Conservation (phyloP, 805 yeast species). For the Suhomyces sp. region DNA sequence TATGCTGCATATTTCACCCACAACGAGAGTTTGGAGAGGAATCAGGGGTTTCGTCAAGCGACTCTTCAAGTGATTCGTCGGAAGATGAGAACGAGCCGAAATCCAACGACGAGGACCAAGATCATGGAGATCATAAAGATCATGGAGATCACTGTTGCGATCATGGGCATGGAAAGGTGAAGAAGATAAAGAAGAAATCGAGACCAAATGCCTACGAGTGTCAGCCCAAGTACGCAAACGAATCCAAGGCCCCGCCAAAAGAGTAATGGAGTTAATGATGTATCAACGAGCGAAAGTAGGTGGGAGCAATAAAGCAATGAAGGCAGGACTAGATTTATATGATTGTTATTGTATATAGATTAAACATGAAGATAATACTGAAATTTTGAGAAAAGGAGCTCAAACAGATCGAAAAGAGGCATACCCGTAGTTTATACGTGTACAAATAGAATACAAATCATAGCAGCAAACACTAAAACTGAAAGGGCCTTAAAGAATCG, state of each 20-base stretch:
- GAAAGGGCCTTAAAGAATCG: neutral
- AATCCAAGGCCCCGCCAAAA: constrained; percentile 1
- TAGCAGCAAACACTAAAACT: neutral
- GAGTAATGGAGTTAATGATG: neutral
- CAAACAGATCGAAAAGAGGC: neutral
- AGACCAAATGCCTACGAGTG: constrained; percentile 85
- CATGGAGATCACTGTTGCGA: constrained; percentile 17
- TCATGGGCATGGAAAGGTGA: constrained; percentile 22
- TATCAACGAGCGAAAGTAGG: neutral
- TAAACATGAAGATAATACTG: neutral
- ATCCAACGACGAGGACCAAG: constrained; percentile 17
- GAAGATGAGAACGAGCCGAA: constrained; percentile 10
- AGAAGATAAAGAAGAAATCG: constrained; percentile 25
- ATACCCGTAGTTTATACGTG: neutral
- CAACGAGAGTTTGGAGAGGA: constrained; percentile 56
- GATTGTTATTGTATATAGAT: neutral
- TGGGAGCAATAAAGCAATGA: neutral
- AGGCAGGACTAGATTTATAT: neutral
- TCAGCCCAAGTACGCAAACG: constrained; percentile 62
- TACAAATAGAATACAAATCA: neutral
- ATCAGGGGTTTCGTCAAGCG: constrained; percentile 20
- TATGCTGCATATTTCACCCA: constrained; percentile 88
- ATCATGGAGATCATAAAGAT: constrained; percentile 29
- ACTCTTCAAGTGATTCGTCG: constrained; percentile 27
- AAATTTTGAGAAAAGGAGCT: neutral